Base-by-base conservation (phyloP, 1,284 basidiomycete species). In the Moesziomyces globuligerus region DNA sequence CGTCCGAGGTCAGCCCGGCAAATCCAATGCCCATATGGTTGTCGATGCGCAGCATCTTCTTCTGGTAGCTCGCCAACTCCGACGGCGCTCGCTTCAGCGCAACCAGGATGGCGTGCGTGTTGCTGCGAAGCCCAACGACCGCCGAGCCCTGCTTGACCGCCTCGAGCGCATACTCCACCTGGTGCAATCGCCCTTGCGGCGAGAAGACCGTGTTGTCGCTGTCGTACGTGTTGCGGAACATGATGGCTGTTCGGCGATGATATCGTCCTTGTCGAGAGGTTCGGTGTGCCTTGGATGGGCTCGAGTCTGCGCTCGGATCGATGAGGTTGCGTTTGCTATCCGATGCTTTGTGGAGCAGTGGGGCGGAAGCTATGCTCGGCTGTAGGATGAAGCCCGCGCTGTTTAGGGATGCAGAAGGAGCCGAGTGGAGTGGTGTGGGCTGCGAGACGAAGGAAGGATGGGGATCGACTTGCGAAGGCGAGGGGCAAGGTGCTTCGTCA, bases 61-160 rank as follows among this genome's bases (percentile, higher is more conserved):
- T 94, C 83, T 99, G 96, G 86, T 98, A 98, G 37, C 91, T 92
- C 15, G 96, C 95, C 50, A 99, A 88, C 84, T 98, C 96, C 68
- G 94, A 94, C 10, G 94, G 95, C n/a, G 95, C 98, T 83, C 95
- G 89, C 94, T 98, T 98, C 65, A 98, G 85, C 8, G 95, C 94
- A 48, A 98, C 86, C 24, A 99, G 86, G 54, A 99, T 88, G 21
- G 94, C 91, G 84, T 98, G 96, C 0, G 93, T 98, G 85, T 94
- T 93, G 58, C 92, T 94, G 73, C 94, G 89, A 77, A 99, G 84
- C 39, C 96, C 96, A 46, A 99, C 94, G 28, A 94, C 95, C 21
- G 96, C 96, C 64, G 94, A 97, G 67, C 96, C 96, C 83, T 98
- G 96, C 87, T 98, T 99, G 75, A 99, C 95, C 68, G 96, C 96